Percentiles rank a stretch among this genome's conserved stretches.
Evolutionary conservation across 441 rosid species (phyloP).

Genomic region (Euphorbia corollata): DNA sequence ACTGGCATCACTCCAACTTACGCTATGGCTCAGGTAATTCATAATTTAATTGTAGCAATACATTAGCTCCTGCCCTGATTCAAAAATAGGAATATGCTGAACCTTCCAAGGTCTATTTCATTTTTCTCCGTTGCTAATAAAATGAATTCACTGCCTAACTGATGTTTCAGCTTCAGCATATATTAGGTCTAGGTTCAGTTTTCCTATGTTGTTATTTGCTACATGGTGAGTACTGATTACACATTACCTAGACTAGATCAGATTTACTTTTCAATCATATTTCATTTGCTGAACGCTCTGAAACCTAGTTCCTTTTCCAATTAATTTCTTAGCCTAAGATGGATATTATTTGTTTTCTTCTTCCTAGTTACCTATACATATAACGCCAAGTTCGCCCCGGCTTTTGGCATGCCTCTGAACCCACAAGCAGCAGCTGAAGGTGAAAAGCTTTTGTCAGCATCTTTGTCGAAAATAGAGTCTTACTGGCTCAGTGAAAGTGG

Average conservation of each 20-base stretch:
- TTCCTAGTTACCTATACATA: conserved; percentile 35
- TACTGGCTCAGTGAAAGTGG: conserved; percentile 70
- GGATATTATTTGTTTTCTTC: conserved; percentile 14
- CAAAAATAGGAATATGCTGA: no score
- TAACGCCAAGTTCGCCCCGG: conserved; percentile 41
- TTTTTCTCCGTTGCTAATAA: no score
- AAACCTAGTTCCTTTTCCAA: no score
- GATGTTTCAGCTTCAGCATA: no score
- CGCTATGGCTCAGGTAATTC: conserved; percentile 65
- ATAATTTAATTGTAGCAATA: not conserved
- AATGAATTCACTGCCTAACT: no score
- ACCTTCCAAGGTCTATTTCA: no score
- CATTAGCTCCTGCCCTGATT: not conserved
- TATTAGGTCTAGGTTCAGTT: no score
- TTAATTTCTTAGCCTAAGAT: not conserved
- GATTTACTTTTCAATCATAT: no score
- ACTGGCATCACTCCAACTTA: conserved; percentile 86
- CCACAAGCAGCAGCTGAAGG: conserved; percentile 55
- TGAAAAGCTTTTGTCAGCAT: conserved; percentile 41
- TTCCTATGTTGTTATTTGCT: no score
- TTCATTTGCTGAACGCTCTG: no score
- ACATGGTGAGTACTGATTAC: no score
- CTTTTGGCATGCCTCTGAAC: conserved; percentile 41
- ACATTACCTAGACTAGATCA: no score
- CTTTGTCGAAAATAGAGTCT: conserved; percentile 54